Base-by-base conservation (phyloP, 2,329 filamentous ascomycete genomes). In the Cladosporium oxysporum region DNA sequence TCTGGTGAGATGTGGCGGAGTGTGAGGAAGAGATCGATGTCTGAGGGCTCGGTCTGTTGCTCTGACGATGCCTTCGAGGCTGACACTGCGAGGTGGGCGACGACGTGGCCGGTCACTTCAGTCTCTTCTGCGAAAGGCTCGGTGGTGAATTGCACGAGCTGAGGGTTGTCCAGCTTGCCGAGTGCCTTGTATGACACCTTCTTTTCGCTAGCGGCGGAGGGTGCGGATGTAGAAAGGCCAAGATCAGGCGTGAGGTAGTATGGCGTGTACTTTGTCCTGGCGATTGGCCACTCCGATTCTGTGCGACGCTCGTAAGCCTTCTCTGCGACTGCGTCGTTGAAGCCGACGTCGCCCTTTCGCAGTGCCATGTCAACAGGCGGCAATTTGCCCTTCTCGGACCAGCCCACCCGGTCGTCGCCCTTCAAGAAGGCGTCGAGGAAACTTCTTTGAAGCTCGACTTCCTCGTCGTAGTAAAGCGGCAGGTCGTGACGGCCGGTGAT, bases 351-450 rank as follows among this genome's bases (percentile, higher is more conserved):
- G 2, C 89, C 89, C 73, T 89, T 89, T 14, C 89, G 82, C 1
- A 91, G 77, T 0, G 87, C 82, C 0, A 91, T 71, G 50, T 83
- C 84, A 1, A 91, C 87, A 0, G 86, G 82, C 0, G 89, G 81
- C 0, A 88, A 77, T 64, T 86, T 86, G 29, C 88, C 87, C 12
- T 81, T 79, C 11, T 78, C 71, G 0, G 82, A 83, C 87, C 88
- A 90, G n/a, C 87, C 87, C 0, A 80, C 80, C 0, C 80, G 78
- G 70, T 91, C 90, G 0, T 91, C 82, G 1, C 82, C 86, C 70
- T 91, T 91, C 41, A 92, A 81, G 72, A 92, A 92, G 0, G 89
- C 89, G 66, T 91, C 87, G 0, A 91, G 78, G 74, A 92, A 92
- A 69, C 84, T 86, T 57, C 81, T 82, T 72, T 91, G 90, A 0